These are phyloP conservation scores for Vitis riparia DNA, from an alignment of 164 flowering plant genomes.

Conservation along the genomic window DNA sequence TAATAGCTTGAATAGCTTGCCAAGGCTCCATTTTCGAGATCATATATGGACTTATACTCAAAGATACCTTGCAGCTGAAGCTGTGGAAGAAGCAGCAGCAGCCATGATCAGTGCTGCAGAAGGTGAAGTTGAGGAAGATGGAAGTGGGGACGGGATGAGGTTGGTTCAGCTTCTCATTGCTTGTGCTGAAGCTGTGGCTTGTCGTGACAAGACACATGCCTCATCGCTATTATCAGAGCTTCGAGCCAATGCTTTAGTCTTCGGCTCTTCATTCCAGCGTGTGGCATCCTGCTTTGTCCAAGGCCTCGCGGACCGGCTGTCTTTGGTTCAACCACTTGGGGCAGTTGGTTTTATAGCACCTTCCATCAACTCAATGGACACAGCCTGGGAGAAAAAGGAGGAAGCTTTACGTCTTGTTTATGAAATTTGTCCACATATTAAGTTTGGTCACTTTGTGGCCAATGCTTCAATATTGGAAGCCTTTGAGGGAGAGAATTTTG, in stretches of 20 bases:
- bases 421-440: slow-evolving; percentile 56
- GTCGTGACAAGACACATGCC: slow-evolving; percentile 61
- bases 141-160: slow-evolving; percentile 15
- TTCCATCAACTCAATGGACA: slow-evolving; percentile 17
- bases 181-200: slow-evolving; percentile 70
- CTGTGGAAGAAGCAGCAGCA: slow-evolving; percentile 43
- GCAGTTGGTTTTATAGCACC: slow-evolving; percentile 37
- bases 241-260: slow-evolving; percentile 49
- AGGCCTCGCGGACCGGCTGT: slow-evolving; percentile 49
- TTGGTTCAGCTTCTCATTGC: slow-evolving; percentile 53
- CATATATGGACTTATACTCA: slow-evolving; percentile 47
- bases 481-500: slow-evolving; percentile 69
- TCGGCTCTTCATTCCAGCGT: slow-evolving; percentile 66
- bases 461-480: slow-evolving; percentile 55
- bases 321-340: slow-evolving; percentile 51
- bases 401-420: slow-evolving; percentile 59
- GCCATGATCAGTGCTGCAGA: slow-evolving; percentile 13
- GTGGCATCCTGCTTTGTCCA: slow-evolving; percentile 74
- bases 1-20: slow-evolving; percentile 25
- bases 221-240: slow-evolving; percentile 50
- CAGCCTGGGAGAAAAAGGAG: slow-evolving; percentile 34
- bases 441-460: slow-evolving; percentile 64
- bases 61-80: slow-evolving; percentile 48
- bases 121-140: background rate
- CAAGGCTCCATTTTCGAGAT: slow-evolving; percentile 44